Base-by-base conservation (phyloP, 83 land plant genomes). In the Isoetes engelmannii region DNA sequence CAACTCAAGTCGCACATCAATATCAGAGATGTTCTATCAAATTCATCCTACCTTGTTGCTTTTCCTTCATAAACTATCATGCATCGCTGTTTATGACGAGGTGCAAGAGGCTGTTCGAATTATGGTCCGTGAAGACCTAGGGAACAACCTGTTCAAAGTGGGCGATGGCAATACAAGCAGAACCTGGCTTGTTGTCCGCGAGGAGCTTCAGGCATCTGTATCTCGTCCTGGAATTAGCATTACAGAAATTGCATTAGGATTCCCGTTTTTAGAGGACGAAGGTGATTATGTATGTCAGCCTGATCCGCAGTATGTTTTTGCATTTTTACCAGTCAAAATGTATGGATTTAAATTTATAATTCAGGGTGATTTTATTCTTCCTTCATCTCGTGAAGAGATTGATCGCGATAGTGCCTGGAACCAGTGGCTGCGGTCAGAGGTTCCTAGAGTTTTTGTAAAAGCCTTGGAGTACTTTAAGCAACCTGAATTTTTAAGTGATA, bases 321-420 rank as follows among this genome's bases (percentile, higher is more conserved):
- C 98, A 19, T 93, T 90, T 72, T 89, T 93, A 63, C 98, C 98
- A 47, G 66, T 93, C 50, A 77, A 96, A 65, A 77, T 84, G 15
- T 93, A 93, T 80, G 98, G 98, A 13, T 67, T 93, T 66, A 88
- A 85, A 65, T 93, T 90, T 73, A 87, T 93, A 72, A 79, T 93
- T 48, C 98, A 93, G 74, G 98, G 89, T 42, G 92, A 93, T 81
- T 93, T 93, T 77, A 81, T 87, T 68, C 75, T 93, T 50, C 98
- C 98, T 67, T 89, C 96, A 7, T 93, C 98, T 9, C 80, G 98
- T 69, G 98, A 93, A 65, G 98, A 86, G 53, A 86, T 93, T 47
- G 98, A 93, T 75, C 81, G 84, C 18, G 75, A 86, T 65, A 90
- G 90, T 72, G 85, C 86, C 54, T 93, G 98, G 98, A 93, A 93